Base-by-base conservation (phyloP, 495 filamentous ascomycete species). In the Neurospora tetraspora region DNA sequence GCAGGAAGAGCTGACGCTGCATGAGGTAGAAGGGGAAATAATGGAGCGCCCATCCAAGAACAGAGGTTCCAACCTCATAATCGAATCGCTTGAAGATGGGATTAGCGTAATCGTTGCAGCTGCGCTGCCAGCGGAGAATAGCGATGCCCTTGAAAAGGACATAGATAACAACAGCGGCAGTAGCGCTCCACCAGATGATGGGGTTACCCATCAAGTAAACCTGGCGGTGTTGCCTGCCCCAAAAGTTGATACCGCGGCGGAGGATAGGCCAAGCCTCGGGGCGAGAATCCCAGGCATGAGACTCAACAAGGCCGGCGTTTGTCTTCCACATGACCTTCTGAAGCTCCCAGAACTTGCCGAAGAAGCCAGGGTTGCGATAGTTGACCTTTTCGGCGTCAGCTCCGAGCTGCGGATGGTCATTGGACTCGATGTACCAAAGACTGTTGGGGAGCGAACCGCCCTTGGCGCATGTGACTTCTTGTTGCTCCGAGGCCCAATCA, bases 241-340 rank as follows among this genome's bases (percentile, higher is more conserved):
- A 99, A 88, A 99, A 99, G 84, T 99, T 99, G 87, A 99, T 99
- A 73, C 96, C 96, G 74, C 96, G 94, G 74, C 89, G 89, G 71
- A 99, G 88, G 71, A 97, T 89, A 20, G 96, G 96, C 96, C 96
- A 99, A 23, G 93, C 94, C 18, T 90, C 89, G 14, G 96, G 96
- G 39, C 96, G 91, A 68, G 96, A 98, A 81, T 99, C 96, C 96
- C 96, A 99, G 69, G 94, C 93, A 78, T 99, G 96, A 45, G 94
- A 97, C 79, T 98, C 96, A 38, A 96, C 92, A 71, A 99, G 89
- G 38, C 96, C 96, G 39, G 96, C 96, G 78, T 99, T 99, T 16
- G 96, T 98, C 73, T 88, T 92, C 96, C 96, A 99, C 96, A 99
- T 99, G 45, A 99, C 96, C 81, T 93, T 94, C 81, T 99, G 94